Evolutionary conservation across 2,329 filamentous ascomycete genomes (phyloP).

Genomic region (Huntiella decipiens): DNA sequence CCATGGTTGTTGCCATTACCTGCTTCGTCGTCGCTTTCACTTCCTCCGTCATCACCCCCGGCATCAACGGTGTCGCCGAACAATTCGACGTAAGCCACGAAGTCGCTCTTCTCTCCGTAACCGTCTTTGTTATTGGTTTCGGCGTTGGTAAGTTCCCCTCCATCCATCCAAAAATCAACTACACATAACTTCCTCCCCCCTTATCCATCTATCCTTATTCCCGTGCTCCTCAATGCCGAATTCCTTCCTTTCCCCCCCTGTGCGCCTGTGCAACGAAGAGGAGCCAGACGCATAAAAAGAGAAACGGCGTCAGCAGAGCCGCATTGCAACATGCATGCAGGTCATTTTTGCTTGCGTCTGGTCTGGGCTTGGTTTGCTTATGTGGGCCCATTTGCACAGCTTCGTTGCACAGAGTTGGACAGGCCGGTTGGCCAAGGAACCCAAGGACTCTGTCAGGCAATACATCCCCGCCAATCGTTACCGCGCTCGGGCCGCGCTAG

Average conservation of each 20-base stretch:
- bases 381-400: no score
- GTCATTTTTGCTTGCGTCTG: no score
- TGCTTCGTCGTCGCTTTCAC: conserved; percentile 57
- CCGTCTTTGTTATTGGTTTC: conserved; percentile 65
- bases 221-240: not conserved
- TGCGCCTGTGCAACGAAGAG: no score
- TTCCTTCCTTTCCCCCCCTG: no score
- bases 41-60: conserved; percentile 61
- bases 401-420: no score
- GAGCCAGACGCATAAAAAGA: no score
- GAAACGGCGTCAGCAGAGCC: conserved; percentile 1
- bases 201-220: conserved; percentile 4
- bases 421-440: no score
- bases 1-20: conserved; percentile 62
- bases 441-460: no score
- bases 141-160: conserved; percentile 40
- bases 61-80: conserved; percentile 42
- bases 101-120: conserved; percentile 52
- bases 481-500: no score
- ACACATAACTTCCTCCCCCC: not conserved
- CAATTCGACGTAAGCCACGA: conserved; percentile 53
- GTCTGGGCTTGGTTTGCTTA: no score
- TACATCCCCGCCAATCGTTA: no score
- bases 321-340: not conserved
- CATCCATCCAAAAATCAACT: no score